phyloP scores from a whole-genome alignment of 78 protist species.

The Dictyostelium firmibasis region DNA sequence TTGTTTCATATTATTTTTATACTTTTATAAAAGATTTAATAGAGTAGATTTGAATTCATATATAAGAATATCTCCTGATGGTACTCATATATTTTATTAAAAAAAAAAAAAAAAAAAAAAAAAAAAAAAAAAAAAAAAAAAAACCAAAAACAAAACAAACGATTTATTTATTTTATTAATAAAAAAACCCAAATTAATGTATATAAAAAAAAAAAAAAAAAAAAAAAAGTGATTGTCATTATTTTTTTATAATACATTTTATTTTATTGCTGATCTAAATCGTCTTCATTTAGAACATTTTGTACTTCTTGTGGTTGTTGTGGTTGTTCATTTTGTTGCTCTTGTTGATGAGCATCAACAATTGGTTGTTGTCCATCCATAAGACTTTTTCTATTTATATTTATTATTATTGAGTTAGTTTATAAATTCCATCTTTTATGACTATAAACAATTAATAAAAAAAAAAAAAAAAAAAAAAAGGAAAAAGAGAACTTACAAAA shows the following conservation, averaged over 20 bases:
- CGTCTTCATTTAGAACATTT: not conserved
- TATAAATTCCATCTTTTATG: too few species aligned
- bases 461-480: not conserved
- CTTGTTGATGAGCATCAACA: not conserved
- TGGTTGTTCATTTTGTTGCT: slow-evolving; percentile 24
- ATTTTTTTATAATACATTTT: not conserved
- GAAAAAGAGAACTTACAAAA: not conserved
- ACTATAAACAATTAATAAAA: too few species aligned
- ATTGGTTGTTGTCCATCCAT: not conserved
- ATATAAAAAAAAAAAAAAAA: not conserved
- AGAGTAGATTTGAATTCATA: not conserved
- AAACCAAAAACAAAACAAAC: not conserved
- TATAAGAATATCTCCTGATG: slow-evolving; percentile 7
- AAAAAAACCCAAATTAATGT: not conserved
- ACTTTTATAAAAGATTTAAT: not conserved
- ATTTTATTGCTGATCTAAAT: not conserved
- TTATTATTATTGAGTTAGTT: not conserved
- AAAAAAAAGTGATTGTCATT: not conserved
- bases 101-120: not conserved
- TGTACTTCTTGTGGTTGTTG: not conserved
- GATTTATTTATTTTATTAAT: not conserved
- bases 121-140: not conserved
- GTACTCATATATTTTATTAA: slow-evolving; percentile 1
- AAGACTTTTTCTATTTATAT: not conserved
- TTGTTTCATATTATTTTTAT: not conserved